A percentile compares a stretch with the other conserved stretches of the same genome.
Evolutionary conservation across 73 alveolate species (phyloP).

Genomic region (Tetrahymena thermophila): DNA sequence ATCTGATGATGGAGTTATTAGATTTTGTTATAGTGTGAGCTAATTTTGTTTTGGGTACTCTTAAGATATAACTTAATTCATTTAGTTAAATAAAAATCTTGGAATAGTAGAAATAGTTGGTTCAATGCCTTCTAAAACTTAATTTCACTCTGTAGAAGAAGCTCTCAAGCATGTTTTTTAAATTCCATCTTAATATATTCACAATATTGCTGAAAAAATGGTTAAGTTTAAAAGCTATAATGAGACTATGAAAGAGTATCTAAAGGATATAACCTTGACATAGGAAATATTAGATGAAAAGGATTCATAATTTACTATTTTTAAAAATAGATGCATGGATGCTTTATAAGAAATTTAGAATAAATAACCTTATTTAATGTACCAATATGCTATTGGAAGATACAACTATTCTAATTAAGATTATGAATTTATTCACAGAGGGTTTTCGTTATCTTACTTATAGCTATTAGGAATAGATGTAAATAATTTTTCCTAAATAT

Average conservation of each 20-base stretch:
- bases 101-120: neutral
- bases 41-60: neutral
- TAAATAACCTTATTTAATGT: neutral
- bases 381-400: neutral
- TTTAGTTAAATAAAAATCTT: neutral
- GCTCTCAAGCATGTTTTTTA: neutral
- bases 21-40: neutral
- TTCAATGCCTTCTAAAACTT: neutral
- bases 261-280: neutral
- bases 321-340: neutral
- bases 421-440: neutral
- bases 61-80: neutral
- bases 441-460: neutral
- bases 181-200: neutral
- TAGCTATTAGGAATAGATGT: neutral
- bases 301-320: neutral
- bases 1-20: neutral
- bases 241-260: neutral
- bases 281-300: neutral
- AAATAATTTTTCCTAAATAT: neutral
- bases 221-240: neutral
- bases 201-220: neutral
- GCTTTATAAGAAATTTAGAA: neutral
- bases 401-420: neutral
- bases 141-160: neutral